Evolutionary conservation across 805 yeast species (phyloP).

Genomic region (Barnettozyma californica): DNA sequence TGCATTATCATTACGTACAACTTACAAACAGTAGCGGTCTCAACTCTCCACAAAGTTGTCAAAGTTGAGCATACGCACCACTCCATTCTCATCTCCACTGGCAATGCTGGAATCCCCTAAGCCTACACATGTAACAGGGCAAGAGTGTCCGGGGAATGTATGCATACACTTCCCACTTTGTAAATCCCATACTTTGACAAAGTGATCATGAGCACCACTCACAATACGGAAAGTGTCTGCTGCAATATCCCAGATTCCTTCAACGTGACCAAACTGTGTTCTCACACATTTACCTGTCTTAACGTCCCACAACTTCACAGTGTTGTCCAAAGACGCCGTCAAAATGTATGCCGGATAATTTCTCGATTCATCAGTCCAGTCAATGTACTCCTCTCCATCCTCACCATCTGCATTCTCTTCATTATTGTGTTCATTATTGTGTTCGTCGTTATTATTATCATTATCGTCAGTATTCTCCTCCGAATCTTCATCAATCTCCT

Average conservation of each 20-base stretch:
- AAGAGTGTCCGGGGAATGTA: conserved; percentile 71
- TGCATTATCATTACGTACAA: too few relatives aligned
- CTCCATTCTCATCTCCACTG: conserved; percentile 86
- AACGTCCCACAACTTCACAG: conserved; percentile 90
- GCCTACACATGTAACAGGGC: conserved; percentile 68
- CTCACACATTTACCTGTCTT: conserved; percentile 81
- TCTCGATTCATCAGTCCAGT: conserved; percentile 23
- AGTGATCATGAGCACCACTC: conserved; percentile 90
- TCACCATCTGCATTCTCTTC: conserved; percentile 18
- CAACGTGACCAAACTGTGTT: conserved; percentile 96
- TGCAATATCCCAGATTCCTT: conserved; percentile 96
- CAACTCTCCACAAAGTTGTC: conserved; percentile 33
- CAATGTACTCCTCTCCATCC: conserved; percentile 25
- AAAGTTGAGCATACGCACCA: conserved; percentile 78
- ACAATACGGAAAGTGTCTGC: conserved; percentile 94
- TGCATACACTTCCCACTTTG: conserved; percentile 93
- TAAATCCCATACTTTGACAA: conserved; percentile 91
- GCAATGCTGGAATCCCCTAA: conserved; percentile 86
- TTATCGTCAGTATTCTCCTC: conserved; percentile 15
- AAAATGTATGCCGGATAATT: conserved; percentile 75
- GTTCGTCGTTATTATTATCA: conserved; percentile 13
- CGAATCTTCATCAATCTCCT: conserved; percentile 29
- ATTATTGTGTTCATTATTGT: conserved; percentile 9
- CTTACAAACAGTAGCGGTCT: too few relatives aligned
- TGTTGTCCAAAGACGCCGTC: conserved; percentile 86